Base-by-base conservation (phyloP, 2,329 filamentous ascomycete species). In the Seiridium unicorne region DNA sequence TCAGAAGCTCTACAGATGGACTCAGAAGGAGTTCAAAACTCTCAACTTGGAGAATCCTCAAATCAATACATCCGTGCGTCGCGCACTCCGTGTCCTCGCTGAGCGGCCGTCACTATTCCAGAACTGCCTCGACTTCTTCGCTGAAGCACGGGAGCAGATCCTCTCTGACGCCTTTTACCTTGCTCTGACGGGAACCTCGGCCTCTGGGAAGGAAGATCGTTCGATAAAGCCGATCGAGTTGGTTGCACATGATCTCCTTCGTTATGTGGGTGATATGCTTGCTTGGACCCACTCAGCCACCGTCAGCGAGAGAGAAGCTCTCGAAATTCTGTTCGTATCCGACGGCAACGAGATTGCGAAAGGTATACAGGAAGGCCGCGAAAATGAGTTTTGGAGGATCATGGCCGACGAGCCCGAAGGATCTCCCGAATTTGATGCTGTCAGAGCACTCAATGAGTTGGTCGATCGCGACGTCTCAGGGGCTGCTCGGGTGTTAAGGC, bases 251-350 rank as follows among this genome's bases (percentile, higher is more conserved):
- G 95, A 99, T 70, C 89, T 92, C 1, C 77, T 98, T 34, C 87
- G 95, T 26, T 98, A 98, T 73, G 88, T 96, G 3, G 93, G 95
- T 57, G 95, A 99, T 71, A 99, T 99, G 93, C 83, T 99, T 11
- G 95, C 95, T 4, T 99, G 95, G 95, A 88, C 90, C 5, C 95
- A 99, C 73, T 97, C 95, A 0, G 91, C 93, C 3, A 89, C 94
- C 0, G 95, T 99, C 1, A 96, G 94, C 38, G 95, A 99, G 74
- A 86, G 91, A 57, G 95, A 99, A 74, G 93, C 93, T 0, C 81
- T 99, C 5, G 94, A 98, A 73, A 87, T 92, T 2, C 80, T 99
- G 0, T 99, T 99, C 70, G 89, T 97, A 47, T 89, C 90, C 0
- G 93, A 97, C 63, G 93, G 91, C 2, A 91, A 95, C 63, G 92